Base-by-base conservation (phyloP, 2,329 filamentous ascomycete genomes). In the Orbilia blumenaviensis region DNA sequence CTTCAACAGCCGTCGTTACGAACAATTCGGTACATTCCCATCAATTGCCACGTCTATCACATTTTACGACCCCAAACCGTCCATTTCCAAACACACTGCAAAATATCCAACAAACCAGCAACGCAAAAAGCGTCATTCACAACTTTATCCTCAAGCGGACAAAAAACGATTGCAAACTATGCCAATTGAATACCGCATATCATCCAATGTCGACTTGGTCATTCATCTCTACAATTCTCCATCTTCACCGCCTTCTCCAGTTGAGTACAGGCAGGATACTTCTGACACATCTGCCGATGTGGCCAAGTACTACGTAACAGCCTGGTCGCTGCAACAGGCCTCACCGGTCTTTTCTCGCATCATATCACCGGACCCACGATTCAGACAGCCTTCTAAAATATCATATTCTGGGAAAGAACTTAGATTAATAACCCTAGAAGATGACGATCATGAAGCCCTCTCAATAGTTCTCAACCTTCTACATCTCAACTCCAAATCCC, bases 251-350 rank as follows among this genome's bases (percentile, higher is more conserved):
- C 46, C 56, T 2, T 18, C 44, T 12, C 18, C 25, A 25, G 27
- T 25, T 32, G 27, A 10, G 12, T 41, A 41, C 32, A 60, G 16
- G 16, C 42, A 25, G 12, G 23, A 32, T n/a, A 16, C 41, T 21
- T 23, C 46, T 9, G n/a, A 9, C 7, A 1, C 41, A 36, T 8
- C 56, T 41, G 8, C 52, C 16, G 48, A 63, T 34, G 8, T 34
- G 4, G 27, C 36, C 18, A 75, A 54, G 36, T 75, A 68, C 23
- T 75, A 63, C 23, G 71, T 50, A 32, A 75, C 63, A 0, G 63
- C 62, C 3, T 68, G 63, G 71, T 75, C 71, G 3, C 56, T 75
- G 14, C 63, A 68, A 34, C 71, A 75, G 41, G 63, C 63, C 4
- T 75, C 71, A 1, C 71, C 63, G 0, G 25, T 75, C 12, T 68